A percentile compares a stretch with the other conserved stretches of the same genome.
These are phyloP conservation scores for Lichtheimia corymbifera DNA, from an alignment of 371 early-diverging fungal species.

Conservation along the genomic window DNA sequence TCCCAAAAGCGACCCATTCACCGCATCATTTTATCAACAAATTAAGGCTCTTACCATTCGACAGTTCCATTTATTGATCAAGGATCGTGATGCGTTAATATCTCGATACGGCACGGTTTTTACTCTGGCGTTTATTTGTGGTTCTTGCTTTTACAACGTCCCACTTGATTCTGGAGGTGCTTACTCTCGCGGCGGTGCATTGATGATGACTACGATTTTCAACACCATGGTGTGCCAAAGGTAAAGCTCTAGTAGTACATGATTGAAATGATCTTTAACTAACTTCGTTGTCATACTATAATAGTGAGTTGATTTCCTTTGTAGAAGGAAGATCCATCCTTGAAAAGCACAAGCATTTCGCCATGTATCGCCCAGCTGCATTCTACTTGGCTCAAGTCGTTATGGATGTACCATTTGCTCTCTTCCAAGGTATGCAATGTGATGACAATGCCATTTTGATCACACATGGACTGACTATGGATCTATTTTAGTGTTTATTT, in stretches of 20 bases:
- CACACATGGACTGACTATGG: constrained; percentile 40
- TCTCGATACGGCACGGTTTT: constrained; percentile 58
- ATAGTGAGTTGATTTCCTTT: constrained; percentile 50
- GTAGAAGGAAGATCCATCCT: constrained; percentile 61
- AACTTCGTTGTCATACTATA: constrained; percentile 2
- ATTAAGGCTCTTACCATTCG: constrained; percentile 47
- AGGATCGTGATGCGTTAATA: constrained; percentile 44
- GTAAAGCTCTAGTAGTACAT: too few relatives aligned
- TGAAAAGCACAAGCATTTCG: constrained; percentile 72
- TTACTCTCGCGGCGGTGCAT: constrained; percentile 34
- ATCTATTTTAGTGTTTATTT: constrained; percentile 47
- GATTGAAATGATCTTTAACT: too few relatives aligned
- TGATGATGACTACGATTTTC: too few relatives aligned
- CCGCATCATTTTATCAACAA: constrained; percentile 52
- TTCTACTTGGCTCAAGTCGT: constrained; percentile 60
- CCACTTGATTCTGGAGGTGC: constrained; percentile 54
- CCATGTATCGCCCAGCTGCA: constrained; percentile 66
- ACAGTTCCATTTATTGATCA: constrained; percentile 49
- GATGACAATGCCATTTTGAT: too few relatives aligned
- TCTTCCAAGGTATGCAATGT: constrained; percentile 18
- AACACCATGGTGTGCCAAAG: constrained; percentile 52
- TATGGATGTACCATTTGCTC: constrained; percentile 40
- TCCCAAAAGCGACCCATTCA: constrained; percentile 43
- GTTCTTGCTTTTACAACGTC: constrained; percentile 63
- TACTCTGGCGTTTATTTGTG: constrained; percentile 65